phyloP scores from a whole-genome alignment of 257 asterid genomes.

The Perilla frutescens region DNA sequence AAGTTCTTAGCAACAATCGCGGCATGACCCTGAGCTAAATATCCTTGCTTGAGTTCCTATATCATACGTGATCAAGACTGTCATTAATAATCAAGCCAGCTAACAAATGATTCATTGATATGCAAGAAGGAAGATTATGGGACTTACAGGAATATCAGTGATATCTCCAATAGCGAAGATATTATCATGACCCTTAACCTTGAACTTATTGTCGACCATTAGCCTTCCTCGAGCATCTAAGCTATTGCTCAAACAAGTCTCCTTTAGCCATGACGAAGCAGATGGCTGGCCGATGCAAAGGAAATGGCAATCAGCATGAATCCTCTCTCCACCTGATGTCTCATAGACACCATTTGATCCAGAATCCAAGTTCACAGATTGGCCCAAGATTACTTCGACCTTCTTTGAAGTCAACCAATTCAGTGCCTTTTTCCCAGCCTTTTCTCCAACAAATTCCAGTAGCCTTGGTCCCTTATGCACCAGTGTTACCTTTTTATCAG shows the following conservation, averaged over 20 bases:
- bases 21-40: conserved; percentile 69
- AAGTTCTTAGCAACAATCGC: conserved; percentile 68
- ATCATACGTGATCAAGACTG: neutral
- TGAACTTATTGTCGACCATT: conserved; percentile 66
- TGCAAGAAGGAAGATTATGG: conserved; percentile 17
- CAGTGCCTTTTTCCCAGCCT: conserved; percentile 71
- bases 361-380: conserved; percentile 60
- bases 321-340: conserved; percentile 75
- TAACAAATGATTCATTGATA: too few relatives aligned
- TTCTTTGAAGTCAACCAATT: conserved; percentile 73
- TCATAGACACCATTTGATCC: conserved; percentile 51
- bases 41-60: conserved; percentile 91
- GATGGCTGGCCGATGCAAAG: conserved; percentile 65
- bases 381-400: conserved; percentile 75
- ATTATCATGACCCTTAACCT: conserved; percentile 67
- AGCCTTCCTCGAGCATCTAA: conserved; percentile 66
- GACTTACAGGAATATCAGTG: conserved; percentile 71
- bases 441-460: conserved; percentile 67
- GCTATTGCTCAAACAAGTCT: conserved; percentile 55
- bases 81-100: neutral
- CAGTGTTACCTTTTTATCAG: conserved; percentile 77
- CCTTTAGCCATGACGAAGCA: conserved; percentile 77
- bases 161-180: conserved; percentile 82
- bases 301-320: conserved; percentile 78
- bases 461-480: conserved; percentile 80